Evolutionary conservation across 2,329 filamentous ascomycete genomes (phyloP), one percentile per base, ranked within the genome.

Genomic region (Aspergillus hortae): DNA sequence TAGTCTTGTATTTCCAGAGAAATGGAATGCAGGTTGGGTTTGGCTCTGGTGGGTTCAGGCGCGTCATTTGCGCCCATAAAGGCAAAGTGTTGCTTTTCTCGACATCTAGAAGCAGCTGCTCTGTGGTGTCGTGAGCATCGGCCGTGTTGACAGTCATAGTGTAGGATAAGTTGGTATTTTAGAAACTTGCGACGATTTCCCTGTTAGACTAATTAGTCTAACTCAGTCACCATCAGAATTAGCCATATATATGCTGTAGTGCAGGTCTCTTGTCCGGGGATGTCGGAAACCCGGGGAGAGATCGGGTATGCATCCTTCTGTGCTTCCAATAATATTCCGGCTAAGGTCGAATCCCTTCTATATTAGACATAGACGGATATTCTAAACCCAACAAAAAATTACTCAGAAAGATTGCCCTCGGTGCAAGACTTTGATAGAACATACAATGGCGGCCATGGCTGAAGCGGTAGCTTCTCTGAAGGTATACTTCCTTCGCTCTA

Each of bases 61-160:
- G 61, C 32, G 63, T 65, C 77, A 81, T 80, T 42, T 77, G 72
- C 3, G 69, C 69, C 79, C 78, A 81, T 4, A 81, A 59, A 0
- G 78, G 79, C 12, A 61, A 56, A 3, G 59, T 61, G 21, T 63
- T 64, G 56, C 56, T 61, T 1, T 40, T 50, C 38, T 60, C 54
- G 0, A 65, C 52, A n/a, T 61, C 59, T 4, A 42, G 21, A 12
- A 64, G 52, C 11, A 65, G 53, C 19, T 56, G 43, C 43, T 46
- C 61, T 43, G 52, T 46, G 14, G 56, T 55, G 46, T 62, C 60
- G 6, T 25, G 19, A 42, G 40, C 3, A 4, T 42, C 40, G 15
- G 27, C 27, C 27, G 27, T 11, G 27, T 30, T 30, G 27, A 30
- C 27, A 30, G 27, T 30, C 27, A 30, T 30, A 3, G 27, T 30